Conservation (phyloP, 2,329 filamentous ascomycete genomes). For the Fusarium sp. region DNA sequence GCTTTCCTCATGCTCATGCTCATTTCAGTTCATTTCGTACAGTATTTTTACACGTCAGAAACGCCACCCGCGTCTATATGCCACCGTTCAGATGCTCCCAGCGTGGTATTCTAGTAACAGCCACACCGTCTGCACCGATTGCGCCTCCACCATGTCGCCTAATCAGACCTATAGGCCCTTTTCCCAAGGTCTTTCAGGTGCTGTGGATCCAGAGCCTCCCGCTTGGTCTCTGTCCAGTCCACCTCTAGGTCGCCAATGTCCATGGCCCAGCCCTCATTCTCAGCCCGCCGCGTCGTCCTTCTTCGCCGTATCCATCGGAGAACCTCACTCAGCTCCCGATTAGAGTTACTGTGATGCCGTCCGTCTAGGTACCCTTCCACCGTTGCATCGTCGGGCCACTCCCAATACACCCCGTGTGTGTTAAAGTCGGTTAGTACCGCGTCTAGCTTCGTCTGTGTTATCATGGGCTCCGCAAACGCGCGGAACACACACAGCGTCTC, state of each 20-base stretch:
- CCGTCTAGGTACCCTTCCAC: constrained; percentile 50
- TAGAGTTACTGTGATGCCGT: constrained; percentile 40
- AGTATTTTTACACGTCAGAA: constrained; percentile 21
- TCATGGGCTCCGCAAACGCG: constrained; percentile 58
- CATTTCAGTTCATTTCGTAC: constrained; percentile 20
- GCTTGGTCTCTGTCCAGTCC: constrained; percentile 4
- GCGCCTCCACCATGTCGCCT: constrained; percentile 2
- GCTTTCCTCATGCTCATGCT: background rate
- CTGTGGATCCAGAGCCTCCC: constrained; percentile 6
- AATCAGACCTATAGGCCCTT: background rate
- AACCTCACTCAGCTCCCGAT: constrained; percentile 41
- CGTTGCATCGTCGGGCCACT: constrained; percentile 55
- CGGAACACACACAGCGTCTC: constrained; percentile 61
- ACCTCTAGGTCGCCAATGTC: constrained; percentile 12
- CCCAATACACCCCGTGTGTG: constrained; percentile 41
- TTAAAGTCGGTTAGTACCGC: constrained; percentile 47
- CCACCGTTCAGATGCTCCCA: constrained; percentile 17
- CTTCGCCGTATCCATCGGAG: constrained; percentile 37
- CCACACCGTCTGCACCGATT: constrained; percentile 1
- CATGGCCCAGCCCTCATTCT: constrained; percentile 7
- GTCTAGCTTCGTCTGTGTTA: constrained; percentile 48
- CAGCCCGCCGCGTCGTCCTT: constrained; percentile 14
- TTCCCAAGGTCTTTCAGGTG: constrained; percentile 6
- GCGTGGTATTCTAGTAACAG: constrained; percentile 2
- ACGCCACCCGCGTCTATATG: constrained; percentile 36